These are phyloP conservation scores for Solanum pinnatisectum DNA, from an alignment of 257 asterid genomes.

Conservation along the genomic window DNA sequence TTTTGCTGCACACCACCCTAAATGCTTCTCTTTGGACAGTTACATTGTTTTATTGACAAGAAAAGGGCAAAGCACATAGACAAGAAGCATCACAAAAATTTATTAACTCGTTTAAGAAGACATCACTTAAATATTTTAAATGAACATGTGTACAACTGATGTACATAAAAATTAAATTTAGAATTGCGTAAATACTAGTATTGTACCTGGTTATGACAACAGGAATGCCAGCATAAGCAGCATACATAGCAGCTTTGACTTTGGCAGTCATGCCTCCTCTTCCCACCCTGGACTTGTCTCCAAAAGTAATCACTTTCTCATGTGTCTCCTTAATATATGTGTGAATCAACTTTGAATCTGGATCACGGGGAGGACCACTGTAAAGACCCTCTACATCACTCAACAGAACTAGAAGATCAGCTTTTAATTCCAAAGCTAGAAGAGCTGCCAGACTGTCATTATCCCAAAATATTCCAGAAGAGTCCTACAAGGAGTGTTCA, in stretches of 20 bases:
- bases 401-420: conserved; percentile 69
- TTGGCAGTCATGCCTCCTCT: conserved; percentile 96
- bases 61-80: background rate
- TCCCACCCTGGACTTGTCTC: conserved; percentile 87
- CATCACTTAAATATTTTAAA: background rate
- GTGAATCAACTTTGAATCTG: conserved; percentile 48
- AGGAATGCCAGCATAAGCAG: conserved; percentile 64
- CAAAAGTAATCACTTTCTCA: conserved; percentile 50
- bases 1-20: background rate
- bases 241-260: conserved; percentile 70
- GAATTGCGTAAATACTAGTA: background rate
- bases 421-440: conserved; percentile 71
- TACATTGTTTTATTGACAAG: background rate
- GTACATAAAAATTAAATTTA: background rate
- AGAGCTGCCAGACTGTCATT: conserved; percentile 78
- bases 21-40: background rate
- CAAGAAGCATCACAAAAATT: background rate
- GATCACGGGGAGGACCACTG: conserved; percentile 79
- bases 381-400: conserved; percentile 85
- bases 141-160: background rate
- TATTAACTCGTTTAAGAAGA: background rate
- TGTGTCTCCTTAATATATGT: conserved; percentile 58
- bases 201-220: conserved; percentile 68
- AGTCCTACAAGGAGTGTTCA: conserved; percentile 31
- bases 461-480: conserved; percentile 84